Conservation (phyloP, 495 filamentous ascomycete species). For the Penicillium manginii region DNA sequence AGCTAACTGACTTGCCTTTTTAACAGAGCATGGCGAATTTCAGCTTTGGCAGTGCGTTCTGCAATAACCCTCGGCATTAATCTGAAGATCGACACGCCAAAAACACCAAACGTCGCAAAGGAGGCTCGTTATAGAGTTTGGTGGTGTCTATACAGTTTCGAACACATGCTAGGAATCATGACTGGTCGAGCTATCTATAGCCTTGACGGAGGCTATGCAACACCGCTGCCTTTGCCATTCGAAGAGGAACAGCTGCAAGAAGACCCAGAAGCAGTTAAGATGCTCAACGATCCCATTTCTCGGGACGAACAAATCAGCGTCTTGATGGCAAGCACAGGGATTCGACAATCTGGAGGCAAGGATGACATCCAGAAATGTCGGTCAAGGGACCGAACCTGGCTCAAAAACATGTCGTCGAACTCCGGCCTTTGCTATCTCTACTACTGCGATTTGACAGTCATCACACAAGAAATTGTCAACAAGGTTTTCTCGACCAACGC, state of each 20-base stretch:
- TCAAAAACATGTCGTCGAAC: conserved; percentile 38
- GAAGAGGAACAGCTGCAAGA: conserved; percentile 54
- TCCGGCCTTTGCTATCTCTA: conserved; percentile 51
- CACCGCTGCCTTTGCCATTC: conserved; percentile 60
- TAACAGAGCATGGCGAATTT: conserved; percentile 63
- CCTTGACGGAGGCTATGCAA: conserved; percentile 55
- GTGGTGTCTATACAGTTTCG: conserved; percentile 66
- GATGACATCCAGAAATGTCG: conserved; percentile 25
- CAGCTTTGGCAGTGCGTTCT: conserved; percentile 62
- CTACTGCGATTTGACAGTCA: conserved; percentile 52
- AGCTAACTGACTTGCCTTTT: neutral
- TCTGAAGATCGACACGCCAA: conserved; percentile 57
- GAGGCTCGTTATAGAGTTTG: conserved; percentile 65
- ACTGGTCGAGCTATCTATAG: conserved; percentile 60
- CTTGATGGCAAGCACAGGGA: conserved; percentile 38
- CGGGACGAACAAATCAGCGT: conserved; percentile 39
- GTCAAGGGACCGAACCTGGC: conserved; percentile 28
- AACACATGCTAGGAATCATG: conserved; percentile 62
- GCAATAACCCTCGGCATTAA: conserved; percentile 68
- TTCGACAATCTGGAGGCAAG: conserved; percentile 30
- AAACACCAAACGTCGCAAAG: conserved; percentile 52
- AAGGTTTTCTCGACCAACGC: conserved; percentile 60
- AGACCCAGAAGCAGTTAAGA: conserved; percentile 30
- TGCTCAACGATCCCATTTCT: conserved; percentile 32
- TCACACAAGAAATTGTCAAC: conserved; percentile 58